Conservation (phyloP, 2,329 filamentous ascomycete genomes). For the Talaromyces piceae region DNA sequence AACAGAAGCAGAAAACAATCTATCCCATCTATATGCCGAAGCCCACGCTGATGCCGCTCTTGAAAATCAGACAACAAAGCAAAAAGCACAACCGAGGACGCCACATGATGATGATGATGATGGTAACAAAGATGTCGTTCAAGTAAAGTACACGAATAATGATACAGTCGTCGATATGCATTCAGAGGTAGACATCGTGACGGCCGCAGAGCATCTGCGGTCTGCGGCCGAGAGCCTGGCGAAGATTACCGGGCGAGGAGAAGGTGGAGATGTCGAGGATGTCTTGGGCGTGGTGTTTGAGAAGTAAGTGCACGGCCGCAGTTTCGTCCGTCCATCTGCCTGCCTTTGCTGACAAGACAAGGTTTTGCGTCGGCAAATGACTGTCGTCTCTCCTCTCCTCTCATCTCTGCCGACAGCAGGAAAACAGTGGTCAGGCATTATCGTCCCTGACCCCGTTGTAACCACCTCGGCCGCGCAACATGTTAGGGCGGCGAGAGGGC, state of each 20-base stretch:
- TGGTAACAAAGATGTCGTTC: conserved; percentile 3
- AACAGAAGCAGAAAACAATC: conserved; percentile 3
- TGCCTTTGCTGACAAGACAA: conserved; percentile 20
- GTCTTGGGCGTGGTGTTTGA: conserved; percentile 96
- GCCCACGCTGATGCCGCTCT: conserved; percentile 9
- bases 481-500: conserved; percentile 4
- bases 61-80: conserved; percentile 13
- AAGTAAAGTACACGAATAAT: conserved; percentile 6
- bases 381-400: neutral
- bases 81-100: conserved; percentile 10
- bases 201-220: conserved; percentile 82
- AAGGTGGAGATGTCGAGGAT: conserved; percentile 85
- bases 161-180: conserved; percentile 10
- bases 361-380: conserved; percentile 53
- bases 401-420: neutral
- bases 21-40: conserved; percentile 5
- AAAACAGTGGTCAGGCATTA: neutral
- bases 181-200: conserved; percentile 64
- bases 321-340: conserved; percentile 6
- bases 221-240: conserved; percentile 73
- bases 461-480: conserved; percentile 15
- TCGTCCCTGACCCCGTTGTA: conserved; percentile 20
- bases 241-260: conserved; percentile 78
- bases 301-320: conserved; percentile 56
- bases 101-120: conserved; percentile 5